Evolutionary conservation across 2,329 filamentous ascomycete species (phyloP).

Genomic region (Colletotrichum tropicale): DNA sequence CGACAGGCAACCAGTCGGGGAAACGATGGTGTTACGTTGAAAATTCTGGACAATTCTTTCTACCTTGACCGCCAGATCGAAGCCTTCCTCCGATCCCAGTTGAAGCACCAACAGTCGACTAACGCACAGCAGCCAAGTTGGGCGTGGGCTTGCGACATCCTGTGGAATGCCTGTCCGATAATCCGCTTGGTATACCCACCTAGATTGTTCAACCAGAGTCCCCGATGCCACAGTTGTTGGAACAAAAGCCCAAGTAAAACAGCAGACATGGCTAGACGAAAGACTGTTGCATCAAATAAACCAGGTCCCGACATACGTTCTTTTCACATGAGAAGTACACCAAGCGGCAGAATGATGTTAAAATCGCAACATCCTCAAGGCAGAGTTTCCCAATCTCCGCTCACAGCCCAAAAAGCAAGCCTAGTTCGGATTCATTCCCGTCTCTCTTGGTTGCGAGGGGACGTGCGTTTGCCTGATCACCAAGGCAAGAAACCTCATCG

Average conservation of each 20-base stretch:
- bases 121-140: not conserved
- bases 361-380: not conserved
- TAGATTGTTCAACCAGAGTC: not conserved
- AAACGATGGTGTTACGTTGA: not conserved
- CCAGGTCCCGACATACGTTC: not conserved
- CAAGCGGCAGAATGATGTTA: not conserved
- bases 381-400: not conserved
- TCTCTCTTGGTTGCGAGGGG: not conserved
- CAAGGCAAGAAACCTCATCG: not conserved
- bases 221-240: not conserved
- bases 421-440: not conserved
- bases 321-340: slow-evolving; percentile 8
- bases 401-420: not conserved
- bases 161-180: not conserved
- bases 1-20: not conserved
- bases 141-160: not conserved
- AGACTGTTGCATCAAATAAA: not conserved
- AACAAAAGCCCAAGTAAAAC: not conserved
- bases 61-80: slow-evolving; percentile 6
- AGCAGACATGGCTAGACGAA: not conserved
- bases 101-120: not conserved
- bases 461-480: not conserved
- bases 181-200: not conserved
- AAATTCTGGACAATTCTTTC: not conserved
- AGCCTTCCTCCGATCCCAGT: not conserved